These are phyloP conservation scores for Soucietia sequanensis DNA, from an alignment of 805 yeast species.

Conservation along the genomic window DNA sequence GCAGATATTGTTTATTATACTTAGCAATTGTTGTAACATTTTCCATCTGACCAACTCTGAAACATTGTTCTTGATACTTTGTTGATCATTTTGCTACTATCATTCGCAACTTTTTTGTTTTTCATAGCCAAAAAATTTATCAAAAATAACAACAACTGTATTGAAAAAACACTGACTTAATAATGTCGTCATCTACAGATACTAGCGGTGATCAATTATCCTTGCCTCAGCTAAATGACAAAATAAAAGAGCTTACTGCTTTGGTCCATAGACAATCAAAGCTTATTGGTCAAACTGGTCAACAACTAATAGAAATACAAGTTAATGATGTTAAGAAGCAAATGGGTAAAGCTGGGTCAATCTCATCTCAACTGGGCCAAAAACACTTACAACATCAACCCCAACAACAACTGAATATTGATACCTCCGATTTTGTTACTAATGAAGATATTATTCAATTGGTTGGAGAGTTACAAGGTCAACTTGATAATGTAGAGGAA, in stretches of 20 bases:
- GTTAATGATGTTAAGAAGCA: constrained; percentile 47
- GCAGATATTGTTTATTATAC: too few relatives aligned
- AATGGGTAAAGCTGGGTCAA: constrained; percentile 22
- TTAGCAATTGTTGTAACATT: too few relatives aligned
- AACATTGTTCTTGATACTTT: too few relatives aligned
- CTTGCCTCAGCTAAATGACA: constrained; percentile 30
- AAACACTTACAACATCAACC: constrained; percentile 7
- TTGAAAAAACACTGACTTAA: too few relatives aligned
- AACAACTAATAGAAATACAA: constrained; percentile 70
- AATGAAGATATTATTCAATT: constrained; percentile 84
- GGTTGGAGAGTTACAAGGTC: constrained; percentile 88
- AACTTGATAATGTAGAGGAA: constrained; percentile 75
- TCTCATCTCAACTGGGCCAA: too few relatives aligned
- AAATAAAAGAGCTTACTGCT: constrained; percentile 52
- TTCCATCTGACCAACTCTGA: too few relatives aligned
- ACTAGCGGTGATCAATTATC: too few relatives aligned
- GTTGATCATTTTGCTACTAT: too few relatives aligned
- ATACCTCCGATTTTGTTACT: constrained; percentile 61
- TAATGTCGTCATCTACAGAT: too few relatives aligned
- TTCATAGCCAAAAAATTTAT: too few relatives aligned
- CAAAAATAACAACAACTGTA: too few relatives aligned
- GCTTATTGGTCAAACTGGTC: constrained; percentile 73
- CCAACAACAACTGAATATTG: constrained; percentile 18
- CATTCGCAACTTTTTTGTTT: too few relatives aligned
- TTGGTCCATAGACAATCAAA: constrained; percentile 64